phyloP scores from a whole-genome alignment of 805 yeast genomes.

The Tetrapisispora taiwanensis region DNA sequence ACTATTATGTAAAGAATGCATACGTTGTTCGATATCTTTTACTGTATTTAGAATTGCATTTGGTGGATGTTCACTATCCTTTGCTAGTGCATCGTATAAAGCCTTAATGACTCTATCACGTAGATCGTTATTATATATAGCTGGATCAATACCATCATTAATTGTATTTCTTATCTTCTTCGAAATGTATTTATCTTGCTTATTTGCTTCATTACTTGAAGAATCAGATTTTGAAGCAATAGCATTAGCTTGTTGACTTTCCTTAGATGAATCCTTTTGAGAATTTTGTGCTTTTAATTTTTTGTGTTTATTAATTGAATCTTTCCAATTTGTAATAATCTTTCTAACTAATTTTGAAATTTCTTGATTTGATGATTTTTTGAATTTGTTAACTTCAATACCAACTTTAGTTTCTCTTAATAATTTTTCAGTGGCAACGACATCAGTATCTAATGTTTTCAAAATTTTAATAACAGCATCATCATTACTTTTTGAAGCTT shows the following conservation, averaged over 20 bases:
- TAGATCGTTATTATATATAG: slow-evolving; percentile 61
- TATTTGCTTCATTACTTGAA: slow-evolving; percentile 9
- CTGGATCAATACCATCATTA: slow-evolving; percentile 68
- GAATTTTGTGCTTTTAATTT: slow-evolving; percentile 17
- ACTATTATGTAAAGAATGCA: slow-evolving; percentile 50
- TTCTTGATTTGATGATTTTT: slow-evolving; percentile 57
- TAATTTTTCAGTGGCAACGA: slow-evolving; percentile 76
- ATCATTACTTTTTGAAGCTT: slow-evolving; percentile 52
- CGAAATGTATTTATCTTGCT: slow-evolving; percentile 35
- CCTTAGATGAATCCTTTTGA: slow-evolving; percentile 1
- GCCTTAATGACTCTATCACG: slow-evolving; percentile 80
- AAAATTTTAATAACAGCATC: slow-evolving; percentile 58
- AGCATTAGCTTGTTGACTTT: background rate
- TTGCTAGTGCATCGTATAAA: slow-evolving; percentile 79
- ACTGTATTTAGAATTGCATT: slow-evolving; percentile 52
- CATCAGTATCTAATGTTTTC: slow-evolving; percentile 50
- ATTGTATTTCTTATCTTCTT: slow-evolving; percentile 63
- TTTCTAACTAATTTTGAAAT: slow-evolving; percentile 62
- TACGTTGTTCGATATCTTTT: slow-evolving; percentile 63
- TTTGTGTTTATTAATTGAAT: slow-evolving; percentile 64
- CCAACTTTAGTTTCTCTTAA: slow-evolving; percentile 93
- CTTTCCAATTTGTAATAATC: slow-evolving; percentile 85
- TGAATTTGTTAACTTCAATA: slow-evolving; percentile 83
- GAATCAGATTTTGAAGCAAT: background rate
- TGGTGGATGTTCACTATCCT: slow-evolving; percentile 60